phyloP scores from a whole-genome alignment of 2,329 filamentous ascomycete species.

The Geosmithia flava region DNA sequence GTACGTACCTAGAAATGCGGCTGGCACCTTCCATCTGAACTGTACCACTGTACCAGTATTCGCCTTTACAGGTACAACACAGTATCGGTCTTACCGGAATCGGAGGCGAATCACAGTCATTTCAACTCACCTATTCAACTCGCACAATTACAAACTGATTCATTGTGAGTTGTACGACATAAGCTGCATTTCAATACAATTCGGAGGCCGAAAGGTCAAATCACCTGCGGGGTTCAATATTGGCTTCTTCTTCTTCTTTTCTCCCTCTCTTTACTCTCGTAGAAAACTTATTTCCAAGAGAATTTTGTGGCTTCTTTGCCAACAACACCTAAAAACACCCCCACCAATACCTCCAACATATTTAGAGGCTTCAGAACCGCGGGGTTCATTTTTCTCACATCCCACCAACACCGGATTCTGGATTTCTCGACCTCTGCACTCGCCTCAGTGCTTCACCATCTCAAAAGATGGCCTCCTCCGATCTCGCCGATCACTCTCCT shows the following conservation, averaged over 20 bases:
- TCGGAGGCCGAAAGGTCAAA: not conserved
- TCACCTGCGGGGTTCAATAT: not conserved
- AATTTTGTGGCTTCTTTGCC: not conserved
- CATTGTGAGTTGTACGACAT: too few relatives aligned
- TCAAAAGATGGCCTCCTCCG: constrained; percentile 32
- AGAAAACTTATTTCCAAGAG: too few relatives aligned
- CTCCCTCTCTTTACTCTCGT: not conserved
- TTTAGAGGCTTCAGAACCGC: not conserved
- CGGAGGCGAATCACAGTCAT: not conserved
- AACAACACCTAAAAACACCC: too few relatives aligned
- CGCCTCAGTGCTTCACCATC: not conserved
- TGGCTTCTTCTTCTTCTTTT: not conserved
- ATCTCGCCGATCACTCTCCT: constrained; percentile 70
- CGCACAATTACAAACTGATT: not conserved
- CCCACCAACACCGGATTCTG: not conserved
- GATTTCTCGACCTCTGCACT: not conserved
- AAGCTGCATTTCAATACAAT: not conserved
- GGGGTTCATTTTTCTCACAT: not conserved
- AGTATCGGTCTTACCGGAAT: constrained; percentile 1
- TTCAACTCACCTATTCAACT: not conserved
- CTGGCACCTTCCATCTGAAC: too few relatives aligned
- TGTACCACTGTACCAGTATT: not conserved
- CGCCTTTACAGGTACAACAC: not conserved
- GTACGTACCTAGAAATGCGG: too few relatives aligned
- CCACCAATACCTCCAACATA: not conserved